phyloP scores from a whole-genome alignment of 176 grass and related monocot species.

The Oryza glumipatula region DNA sequence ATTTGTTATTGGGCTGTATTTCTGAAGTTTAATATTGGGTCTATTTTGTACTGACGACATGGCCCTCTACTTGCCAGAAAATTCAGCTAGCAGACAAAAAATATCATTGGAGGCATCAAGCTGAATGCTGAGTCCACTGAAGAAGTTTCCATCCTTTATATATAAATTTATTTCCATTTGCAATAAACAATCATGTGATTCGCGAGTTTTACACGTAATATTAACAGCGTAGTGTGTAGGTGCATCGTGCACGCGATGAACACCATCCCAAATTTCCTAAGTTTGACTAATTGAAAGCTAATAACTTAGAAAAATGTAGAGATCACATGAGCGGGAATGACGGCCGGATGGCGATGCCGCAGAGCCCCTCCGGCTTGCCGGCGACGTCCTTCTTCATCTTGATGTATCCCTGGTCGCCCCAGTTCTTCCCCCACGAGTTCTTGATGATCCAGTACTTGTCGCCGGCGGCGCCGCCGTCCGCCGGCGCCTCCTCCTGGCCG shows the following conservation, averaged over 20 bases:
- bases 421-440: slow-evolving; percentile 70
- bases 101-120: neutral
- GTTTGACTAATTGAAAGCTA: neutral
- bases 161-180: neutral
- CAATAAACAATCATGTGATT: neutral
- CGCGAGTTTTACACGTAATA: neutral
- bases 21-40: no score
- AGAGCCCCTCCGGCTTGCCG: slow-evolving; percentile 62
- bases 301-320: neutral
- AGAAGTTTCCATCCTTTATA: neutral
- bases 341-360: slow-evolving; percentile 70
- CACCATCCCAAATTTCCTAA: neutral
- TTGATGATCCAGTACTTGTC: slow-evolving; percentile 72
- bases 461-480: neutral
- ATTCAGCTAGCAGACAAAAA: neutral
- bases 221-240: neutral
- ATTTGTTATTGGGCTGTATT: no score
- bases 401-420: slow-evolving; percentile 69
- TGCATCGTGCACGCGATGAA: neutral
- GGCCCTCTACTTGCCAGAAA: neutral
- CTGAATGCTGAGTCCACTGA: neutral
- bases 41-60: neutral
- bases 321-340: slow-evolving; percentile 53
- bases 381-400: slow-evolving; percentile 59
- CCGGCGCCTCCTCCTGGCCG: neutral